Base-by-base conservation (phyloP, 2,329 filamentous ascomycete species). In the Colletotrichum incanum region DNA sequence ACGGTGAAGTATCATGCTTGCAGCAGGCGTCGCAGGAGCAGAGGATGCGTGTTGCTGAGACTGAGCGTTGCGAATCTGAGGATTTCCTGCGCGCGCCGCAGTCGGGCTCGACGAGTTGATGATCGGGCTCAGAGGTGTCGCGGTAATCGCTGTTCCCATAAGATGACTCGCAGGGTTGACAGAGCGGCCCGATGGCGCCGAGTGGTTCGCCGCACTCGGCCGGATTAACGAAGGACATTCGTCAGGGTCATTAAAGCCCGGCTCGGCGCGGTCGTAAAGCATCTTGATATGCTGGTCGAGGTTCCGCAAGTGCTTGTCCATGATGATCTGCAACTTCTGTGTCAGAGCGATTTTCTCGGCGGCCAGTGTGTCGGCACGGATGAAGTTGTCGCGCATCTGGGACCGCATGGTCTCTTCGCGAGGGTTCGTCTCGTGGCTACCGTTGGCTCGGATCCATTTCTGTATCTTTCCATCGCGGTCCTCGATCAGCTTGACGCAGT, bases 361-460 rank as follows among this genome's bases (percentile, higher is more conserved):
- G 69, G 94, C 91, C 43, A 96, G 84, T 72, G 90, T 86, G 74
- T 95, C 91, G 65, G 92, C 92, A 75, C 88, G 89, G 73, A 88
- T 87, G 77, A 89, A 96, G 77, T 91, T 91, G 73, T 93, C 90
- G 66, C 86, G 83, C 75, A 96, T 92, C 65, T 89, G 87, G 59
- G 90, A 88, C 65, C 90, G 88, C 77, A 93, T 88, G 18, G 86
- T 81, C 16, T 93, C 91, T 82, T 97, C 94, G 78, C 94, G 93
- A 0, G 93, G 93, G 77, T 96, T 94, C 41, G 87, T 86, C 63
- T 91, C 87, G 77, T 94, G 90, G 77, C 92, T 93, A 74, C 93
- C 92, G 76, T 96, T 93, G 23, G 89, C 84, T 77, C 93, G 93
- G 80, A 96, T 94, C 86, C 91, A 95, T 82, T 93, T 94, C 79